These are phyloP conservation scores for Hyphodiscus sp. DNA, from an alignment of 2,329 filamentous ascomycete species.

Conservation along the genomic window DNA sequence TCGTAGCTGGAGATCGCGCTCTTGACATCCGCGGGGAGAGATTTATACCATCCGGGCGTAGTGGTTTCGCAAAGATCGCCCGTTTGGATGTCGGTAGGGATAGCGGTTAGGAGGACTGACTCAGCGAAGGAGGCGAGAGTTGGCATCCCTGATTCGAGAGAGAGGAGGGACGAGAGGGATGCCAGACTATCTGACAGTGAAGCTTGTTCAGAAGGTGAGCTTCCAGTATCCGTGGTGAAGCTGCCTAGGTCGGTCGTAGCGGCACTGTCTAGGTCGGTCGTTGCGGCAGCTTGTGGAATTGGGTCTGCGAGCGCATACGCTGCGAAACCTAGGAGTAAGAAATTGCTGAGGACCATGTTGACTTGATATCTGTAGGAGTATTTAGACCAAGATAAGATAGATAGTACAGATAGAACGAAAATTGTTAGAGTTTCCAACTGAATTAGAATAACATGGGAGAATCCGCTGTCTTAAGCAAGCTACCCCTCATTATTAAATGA, in stretches of 20 bases:
- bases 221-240: background rate
- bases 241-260: background rate
- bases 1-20: conserved; percentile 13
- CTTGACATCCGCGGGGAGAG: conserved; percentile 9
- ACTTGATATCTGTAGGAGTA: background rate
- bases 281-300: background rate
- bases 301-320: background rate
- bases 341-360: background rate
- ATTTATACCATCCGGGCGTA: conserved; percentile 8
- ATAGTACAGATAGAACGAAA: too few species aligned
- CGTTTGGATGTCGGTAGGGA: conserved; percentile 2
- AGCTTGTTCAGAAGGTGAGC: background rate
- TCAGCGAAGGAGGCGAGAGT: conserved; percentile 9
- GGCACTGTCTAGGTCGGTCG: background rate
- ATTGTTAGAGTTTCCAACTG: too few species aligned
- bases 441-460: too few species aligned
- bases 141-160: conserved; percentile 6
- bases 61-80: background rate
- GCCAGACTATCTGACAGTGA: background rate
- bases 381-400: too few species aligned
- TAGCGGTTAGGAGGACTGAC: conserved; percentile 11
- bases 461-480: too few species aligned
- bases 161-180: conserved; percentile 1
- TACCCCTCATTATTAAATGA: too few species aligned
- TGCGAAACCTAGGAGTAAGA: background rate